A percentile compares a stretch with the other conserved stretches of the same genome.
Evolutionary conservation across 345 rosid species (phyloP).

Genomic region (Sonneratia caseolaris): DNA sequence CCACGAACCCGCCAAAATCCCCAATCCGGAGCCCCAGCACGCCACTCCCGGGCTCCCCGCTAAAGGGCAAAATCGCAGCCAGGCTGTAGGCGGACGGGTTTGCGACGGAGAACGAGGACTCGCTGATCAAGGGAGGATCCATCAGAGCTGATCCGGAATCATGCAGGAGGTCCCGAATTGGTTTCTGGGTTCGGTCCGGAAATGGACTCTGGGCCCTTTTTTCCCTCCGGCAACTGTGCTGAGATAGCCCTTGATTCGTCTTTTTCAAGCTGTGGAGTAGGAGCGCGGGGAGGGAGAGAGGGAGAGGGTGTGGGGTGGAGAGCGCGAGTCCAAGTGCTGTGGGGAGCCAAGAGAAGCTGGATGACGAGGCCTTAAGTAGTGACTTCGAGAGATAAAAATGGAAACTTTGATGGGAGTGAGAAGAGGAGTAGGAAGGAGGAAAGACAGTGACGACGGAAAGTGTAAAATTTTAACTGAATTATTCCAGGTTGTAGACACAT

Average conservation of each 20-base stretch:
- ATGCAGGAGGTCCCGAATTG: neutral
- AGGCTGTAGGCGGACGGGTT: constrained; percentile 72
- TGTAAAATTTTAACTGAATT: too few species aligned
- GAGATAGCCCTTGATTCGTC: neutral
- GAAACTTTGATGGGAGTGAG: too few species aligned
- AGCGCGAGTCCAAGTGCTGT: too few species aligned
- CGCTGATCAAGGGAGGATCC: constrained; percentile 80
- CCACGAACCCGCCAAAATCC: constrained; percentile 37
- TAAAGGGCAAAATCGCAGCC: constrained; percentile 86
- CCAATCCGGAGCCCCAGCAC: constrained; percentile 55
- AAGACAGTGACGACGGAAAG: too few species aligned
- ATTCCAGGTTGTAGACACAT: too few species aligned
- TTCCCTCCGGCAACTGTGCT: neutral
- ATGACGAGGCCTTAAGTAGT: too few species aligned
- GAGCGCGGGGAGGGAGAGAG: neutral
- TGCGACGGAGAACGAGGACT: constrained; percentile 70
- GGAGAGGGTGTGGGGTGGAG: too few species aligned
- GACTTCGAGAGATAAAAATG: too few species aligned
- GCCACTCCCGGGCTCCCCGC: constrained; percentile 23
- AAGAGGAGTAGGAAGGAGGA: too few species aligned
- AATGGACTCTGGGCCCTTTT: neutral
- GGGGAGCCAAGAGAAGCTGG: too few species aligned
- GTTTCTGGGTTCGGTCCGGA: neutral
- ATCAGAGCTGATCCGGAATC: constrained; percentile 17
- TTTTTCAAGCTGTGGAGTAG: constrained; percentile 4